phyloP scores from a whole-genome alignment of 2,329 filamentous ascomycete species.

The Nemania sp. region DNA sequence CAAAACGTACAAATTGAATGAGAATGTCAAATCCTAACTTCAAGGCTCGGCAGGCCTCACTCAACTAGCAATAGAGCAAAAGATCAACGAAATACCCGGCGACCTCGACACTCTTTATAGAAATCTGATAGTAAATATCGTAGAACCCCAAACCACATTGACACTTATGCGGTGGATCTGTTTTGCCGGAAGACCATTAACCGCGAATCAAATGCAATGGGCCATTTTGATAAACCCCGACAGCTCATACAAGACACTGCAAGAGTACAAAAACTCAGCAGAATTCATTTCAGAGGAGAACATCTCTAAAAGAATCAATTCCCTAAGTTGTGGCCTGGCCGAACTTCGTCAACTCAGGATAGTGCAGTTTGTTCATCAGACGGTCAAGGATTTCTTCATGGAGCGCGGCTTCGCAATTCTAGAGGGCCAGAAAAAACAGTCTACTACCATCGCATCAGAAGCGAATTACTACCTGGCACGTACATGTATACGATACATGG shows the following conservation, averaged over 20 bases:
- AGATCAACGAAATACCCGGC: not conserved
- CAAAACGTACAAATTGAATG: too few relatives aligned
- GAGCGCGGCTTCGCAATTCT: not conserved
- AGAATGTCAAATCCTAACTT: too few relatives aligned
- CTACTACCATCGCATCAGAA: not conserved
- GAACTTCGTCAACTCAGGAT: not conserved
- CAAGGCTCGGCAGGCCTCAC: too few relatives aligned
- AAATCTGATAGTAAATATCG: not conserved
- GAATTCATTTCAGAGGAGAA: not conserved
- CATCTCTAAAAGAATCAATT: not conserved
- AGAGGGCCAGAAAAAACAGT: not conserved
- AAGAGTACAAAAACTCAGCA: not conserved
- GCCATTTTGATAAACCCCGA: not conserved
- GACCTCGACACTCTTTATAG: not conserved
- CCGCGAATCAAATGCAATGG: not conserved
- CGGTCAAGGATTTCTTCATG: conserved; percentile 4
- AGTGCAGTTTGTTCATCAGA: conserved; percentile 4
- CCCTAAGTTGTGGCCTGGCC: not conserved
- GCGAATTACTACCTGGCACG: conserved; percentile 1
- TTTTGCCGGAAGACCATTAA: not conserved
- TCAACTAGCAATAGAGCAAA: not conserved
- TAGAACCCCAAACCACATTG: not conserved
- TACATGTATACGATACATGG: conserved; percentile 1
- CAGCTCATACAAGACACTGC: not conserved
- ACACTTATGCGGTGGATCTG: conserved; percentile 5